Base-by-base conservation (phyloP, 2,329 filamentous ascomycete genomes). In the Pseudodiploospora longispora region DNA sequence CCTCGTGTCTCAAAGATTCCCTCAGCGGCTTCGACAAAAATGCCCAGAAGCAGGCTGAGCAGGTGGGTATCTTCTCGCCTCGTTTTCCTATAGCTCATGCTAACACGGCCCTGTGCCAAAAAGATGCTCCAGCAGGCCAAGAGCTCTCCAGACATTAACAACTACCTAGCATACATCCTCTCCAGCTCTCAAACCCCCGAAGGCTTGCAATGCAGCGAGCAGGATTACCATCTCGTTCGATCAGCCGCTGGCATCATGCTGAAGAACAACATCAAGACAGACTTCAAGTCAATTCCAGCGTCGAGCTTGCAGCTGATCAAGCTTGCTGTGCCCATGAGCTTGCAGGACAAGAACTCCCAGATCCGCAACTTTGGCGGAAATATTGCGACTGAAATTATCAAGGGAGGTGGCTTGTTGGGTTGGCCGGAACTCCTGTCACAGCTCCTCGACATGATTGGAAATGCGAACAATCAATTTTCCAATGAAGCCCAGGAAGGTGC, bases 81-180 rank as follows among this genome's bases (percentile, higher is more conserved):
- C 19, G 19, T 19, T 19, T 19, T 19, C 19, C 19, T 19, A 19
- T 19, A 19, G 19, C 19, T 19, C 19, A 19, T 19, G 19, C 19
- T 19, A 19, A 19, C 19, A 19, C 19, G 19, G 19, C 19, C 19
- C 19, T 19, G 19, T 19, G 19, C 19, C 19, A 19, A 19, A 19
- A 57, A 97, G 93, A 94, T 97, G 87, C 86, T 98, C 56, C 75
- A 80, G 53, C 86, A 95, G 69, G 93, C 91, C 49, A 94, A 87
- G 63, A 70, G 75, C 42, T 93, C 87, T 8, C 90, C 90, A 40
- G 91, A 97, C 64, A 87, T 96, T 72, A 91, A 94, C 72, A 97
- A 97, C 69, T 98, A 98, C 66, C 82, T 98, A 37, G 86, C 87
- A 55, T 96, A 86, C 66, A 78, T 98, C 50, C 87, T 95, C 66